Evolutionary conservation across 2,329 filamentous ascomycete genomes (phyloP).

Genomic region (Microdochium nivale): DNA sequence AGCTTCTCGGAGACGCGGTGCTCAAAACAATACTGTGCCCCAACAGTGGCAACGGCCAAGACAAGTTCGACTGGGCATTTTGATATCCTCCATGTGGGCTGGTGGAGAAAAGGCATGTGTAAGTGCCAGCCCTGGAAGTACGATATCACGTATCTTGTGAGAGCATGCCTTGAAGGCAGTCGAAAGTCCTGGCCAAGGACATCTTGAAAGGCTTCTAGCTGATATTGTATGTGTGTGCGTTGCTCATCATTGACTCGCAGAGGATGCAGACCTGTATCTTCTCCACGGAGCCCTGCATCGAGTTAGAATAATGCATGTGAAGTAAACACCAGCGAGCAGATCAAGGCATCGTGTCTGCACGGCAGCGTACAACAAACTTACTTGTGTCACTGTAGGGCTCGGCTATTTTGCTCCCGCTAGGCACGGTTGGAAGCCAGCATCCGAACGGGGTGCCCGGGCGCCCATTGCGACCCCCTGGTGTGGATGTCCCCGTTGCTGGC

Average conservation of each 20-base stretch:
- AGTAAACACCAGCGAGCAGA: no score
- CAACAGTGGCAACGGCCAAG: constrained; percentile 22
- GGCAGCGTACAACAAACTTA: constrained; percentile 8
- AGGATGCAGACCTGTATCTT: constrained; percentile 3
- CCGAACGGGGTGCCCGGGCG: constrained; percentile 25
- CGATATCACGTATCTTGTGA: constrained; percentile 24
- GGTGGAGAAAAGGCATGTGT: constrained; percentile 28
- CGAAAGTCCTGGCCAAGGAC: constrained; percentile 19
- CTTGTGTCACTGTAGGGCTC: constrained; percentile 11
- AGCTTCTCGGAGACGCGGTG: constrained; percentile 22
- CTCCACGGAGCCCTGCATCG: constrained; percentile 3
- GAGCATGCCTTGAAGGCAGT: constrained; percentile 25
- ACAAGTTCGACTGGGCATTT: constrained; percentile 23
- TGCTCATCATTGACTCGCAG: constrained; percentile 23
- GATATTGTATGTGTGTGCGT: constrained; percentile 12
- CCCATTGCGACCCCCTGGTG: constrained; percentile 5
- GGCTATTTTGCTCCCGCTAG: constrained; percentile 17
- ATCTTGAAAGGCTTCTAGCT: constrained; percentile 17
- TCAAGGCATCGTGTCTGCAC: no score
- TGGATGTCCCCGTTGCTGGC: constrained; percentile 7
- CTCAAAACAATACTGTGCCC: constrained; percentile 29
- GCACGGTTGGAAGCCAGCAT: constrained; percentile 27
- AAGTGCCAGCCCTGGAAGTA: constrained; percentile 28
- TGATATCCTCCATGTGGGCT: constrained; percentile 21
- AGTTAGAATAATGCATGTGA: no score